Evolutionary conservation across 805 yeast species (phyloP), one percentile per base, ranked within the genome.

Genomic region (Pichia gijzeniarum): DNA sequence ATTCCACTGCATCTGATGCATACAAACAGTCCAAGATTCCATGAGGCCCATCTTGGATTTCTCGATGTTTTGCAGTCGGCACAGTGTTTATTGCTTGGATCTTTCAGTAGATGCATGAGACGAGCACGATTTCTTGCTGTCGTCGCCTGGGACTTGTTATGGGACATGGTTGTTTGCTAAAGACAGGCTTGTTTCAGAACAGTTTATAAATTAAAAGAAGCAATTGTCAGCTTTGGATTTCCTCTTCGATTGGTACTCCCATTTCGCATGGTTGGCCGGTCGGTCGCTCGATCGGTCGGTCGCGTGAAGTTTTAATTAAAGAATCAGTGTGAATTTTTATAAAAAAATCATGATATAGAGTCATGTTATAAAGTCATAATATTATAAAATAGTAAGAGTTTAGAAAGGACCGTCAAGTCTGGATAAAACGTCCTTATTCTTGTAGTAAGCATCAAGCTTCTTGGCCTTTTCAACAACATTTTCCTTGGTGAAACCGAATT

Each of bases 1-100:
- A 91, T 85, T 1, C 99, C 99, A 1, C 97, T 90, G 65, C 99
- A 91, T 56, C 93, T 74, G 52, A 91, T 91, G 64, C 99, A 91
- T 35, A 91, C 76, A 58, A 93, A 90, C 46, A 93, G 79, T 20
- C 99, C 99, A 44, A 91, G 64, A 55, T 84, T 89, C 96, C 97
- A 91, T 17, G 95, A 82, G 10, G 98, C 96, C 99, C 99, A 91
- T 44, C 98, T 75, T 19, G 99, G 99, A 64, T 91, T 95, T 31
- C 83, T 75, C 13, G 91, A 76, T 0, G 80, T 74, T 63, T 93
- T 91, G 67, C 99, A 91, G 64, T 91, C 99, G 2, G 90, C 95
- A 64, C 99, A 91, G 37, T 69, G 48, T 57, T 77, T 78, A 70
- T 93, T 93, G 32, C 78, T 79, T 1, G 80, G 80, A 55, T 88